Evolutionary conservation across 495 filamentous ascomycete species (phyloP).

Genomic region (Aspergillus avenaceus): DNA sequence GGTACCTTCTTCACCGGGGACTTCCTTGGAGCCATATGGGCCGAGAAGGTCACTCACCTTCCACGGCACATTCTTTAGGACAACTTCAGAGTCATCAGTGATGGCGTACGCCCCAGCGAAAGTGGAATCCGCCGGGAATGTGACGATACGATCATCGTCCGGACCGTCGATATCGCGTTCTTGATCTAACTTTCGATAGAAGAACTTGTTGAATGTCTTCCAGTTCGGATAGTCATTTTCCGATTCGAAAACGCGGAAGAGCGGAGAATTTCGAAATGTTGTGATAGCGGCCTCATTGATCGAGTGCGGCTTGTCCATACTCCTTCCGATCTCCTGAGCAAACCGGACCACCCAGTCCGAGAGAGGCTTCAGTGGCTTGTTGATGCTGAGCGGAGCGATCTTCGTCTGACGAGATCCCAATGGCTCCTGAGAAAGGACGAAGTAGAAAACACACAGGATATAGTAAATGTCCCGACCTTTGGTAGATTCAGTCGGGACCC

Average conservation of each 20-base stretch:
- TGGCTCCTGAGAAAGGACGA: constrained; percentile 21
- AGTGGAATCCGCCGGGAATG: background rate
- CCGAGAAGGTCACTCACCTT: background rate
- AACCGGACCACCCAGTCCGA: background rate
- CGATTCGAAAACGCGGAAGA: background rate
- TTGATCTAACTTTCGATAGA: background rate
- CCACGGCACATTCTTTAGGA: background rate
- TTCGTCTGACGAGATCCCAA: background rate
- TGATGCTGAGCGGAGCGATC: background rate
- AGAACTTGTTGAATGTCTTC: background rate
- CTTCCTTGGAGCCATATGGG: too few species aligned
- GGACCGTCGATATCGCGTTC: background rate
- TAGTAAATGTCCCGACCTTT: constrained; percentile 20
- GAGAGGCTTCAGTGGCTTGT: background rate
- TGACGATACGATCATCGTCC: background rate
- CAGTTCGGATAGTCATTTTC: background rate
- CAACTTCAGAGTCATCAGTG: background rate
- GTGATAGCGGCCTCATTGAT: background rate
- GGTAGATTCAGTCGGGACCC: constrained; percentile 21
- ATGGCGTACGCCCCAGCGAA: background rate
- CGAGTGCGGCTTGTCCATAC: background rate
- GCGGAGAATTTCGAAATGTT: background rate
- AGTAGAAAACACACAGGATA: constrained; percentile 29
- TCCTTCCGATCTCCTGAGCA: background rate
- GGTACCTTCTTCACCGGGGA: background rate